phyloP scores from a whole-genome alignment of 2,329 filamentous ascomycete genomes.

The Penicillium sp. region DNA sequence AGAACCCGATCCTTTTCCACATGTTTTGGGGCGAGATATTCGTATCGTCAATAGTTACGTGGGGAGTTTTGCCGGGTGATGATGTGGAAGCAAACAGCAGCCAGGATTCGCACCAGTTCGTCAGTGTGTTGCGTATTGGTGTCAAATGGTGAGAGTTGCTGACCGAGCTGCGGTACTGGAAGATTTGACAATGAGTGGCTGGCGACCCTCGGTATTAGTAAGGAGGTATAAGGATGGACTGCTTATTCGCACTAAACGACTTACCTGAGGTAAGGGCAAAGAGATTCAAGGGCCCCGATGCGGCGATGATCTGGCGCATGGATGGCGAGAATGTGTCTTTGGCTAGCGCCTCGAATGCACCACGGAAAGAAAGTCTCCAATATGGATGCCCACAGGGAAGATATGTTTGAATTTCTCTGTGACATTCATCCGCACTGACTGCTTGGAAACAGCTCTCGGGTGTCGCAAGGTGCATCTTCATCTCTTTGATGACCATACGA shows the following conservation, averaged over 20 bases:
- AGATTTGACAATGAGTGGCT: slow-evolving; percentile 28
- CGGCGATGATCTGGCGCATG: slow-evolving; percentile 15
- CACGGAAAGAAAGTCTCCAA: slow-evolving; percentile 23
- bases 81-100: slow-evolving; percentile 13
- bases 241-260: too few species aligned
- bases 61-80: slow-evolving; percentile 1
- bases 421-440: slow-evolving; percentile 32
- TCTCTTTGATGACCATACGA: slow-evolving; percentile 44
- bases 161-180: slow-evolving; percentile 41
- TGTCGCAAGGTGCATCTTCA: slow-evolving; percentile 39
- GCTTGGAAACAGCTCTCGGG: slow-evolving; percentile 45
- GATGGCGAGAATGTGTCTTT: slow-evolving; percentile 10
- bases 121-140: slow-evolving; percentile 33
- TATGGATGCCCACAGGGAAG: slow-evolving; percentile 18
- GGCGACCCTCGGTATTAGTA: too few species aligned
- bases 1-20: slow-evolving; percentile 42
- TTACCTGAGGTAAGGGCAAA: slow-evolving; percentile 29
- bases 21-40: slow-evolving; percentile 23
- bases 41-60: slow-evolving; percentile 14
- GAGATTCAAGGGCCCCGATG: slow-evolving; percentile 29
- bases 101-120: slow-evolving; percentile 28
- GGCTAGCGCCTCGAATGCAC: slow-evolving; percentile 22
- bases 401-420: slow-evolving; percentile 16
- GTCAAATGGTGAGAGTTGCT: slow-evolving; percentile 27
- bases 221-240: too few species aligned